Conservation (phyloP, 2,329 filamentous ascomycete genomes). For the Trichophyton verrucosum region DNA sequence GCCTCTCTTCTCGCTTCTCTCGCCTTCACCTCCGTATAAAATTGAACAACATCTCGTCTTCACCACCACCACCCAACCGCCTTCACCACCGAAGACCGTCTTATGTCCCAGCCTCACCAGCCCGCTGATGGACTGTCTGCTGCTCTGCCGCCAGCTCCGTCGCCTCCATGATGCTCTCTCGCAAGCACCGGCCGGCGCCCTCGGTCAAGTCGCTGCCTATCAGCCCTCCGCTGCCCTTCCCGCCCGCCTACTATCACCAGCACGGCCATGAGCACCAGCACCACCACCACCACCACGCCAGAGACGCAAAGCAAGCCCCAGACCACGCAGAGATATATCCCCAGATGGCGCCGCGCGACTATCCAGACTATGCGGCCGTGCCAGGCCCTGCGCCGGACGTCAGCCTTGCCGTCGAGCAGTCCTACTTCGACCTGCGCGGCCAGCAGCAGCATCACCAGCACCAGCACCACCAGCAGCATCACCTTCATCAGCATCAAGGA, state of each 20-base stretch:
- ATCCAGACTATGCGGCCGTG: neutral
- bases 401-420: neutral
- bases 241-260: neutral
- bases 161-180: neutral
- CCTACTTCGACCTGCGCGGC: neutral
- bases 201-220: neutral
- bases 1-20: neutral
- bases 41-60: neutral
- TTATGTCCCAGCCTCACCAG: neutral
- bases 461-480: neutral
- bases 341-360: neutral
- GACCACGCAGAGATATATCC: neutral
- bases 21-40: neutral
- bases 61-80: neutral
- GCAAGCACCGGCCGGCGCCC: neutral
- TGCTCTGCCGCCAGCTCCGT: neutral
- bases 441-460: neutral
- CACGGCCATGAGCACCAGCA: neutral
- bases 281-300: neutral
- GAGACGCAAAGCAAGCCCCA: neutral
- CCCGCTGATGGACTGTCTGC: neutral
- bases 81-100: neutral
- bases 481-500: neutral
- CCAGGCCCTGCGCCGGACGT: neutral
- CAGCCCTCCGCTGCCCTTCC: conserved; percentile 1